Evolutionary conservation across 306 rosid genomes (phyloP).

Genomic region (Malus orientalis): DNA sequence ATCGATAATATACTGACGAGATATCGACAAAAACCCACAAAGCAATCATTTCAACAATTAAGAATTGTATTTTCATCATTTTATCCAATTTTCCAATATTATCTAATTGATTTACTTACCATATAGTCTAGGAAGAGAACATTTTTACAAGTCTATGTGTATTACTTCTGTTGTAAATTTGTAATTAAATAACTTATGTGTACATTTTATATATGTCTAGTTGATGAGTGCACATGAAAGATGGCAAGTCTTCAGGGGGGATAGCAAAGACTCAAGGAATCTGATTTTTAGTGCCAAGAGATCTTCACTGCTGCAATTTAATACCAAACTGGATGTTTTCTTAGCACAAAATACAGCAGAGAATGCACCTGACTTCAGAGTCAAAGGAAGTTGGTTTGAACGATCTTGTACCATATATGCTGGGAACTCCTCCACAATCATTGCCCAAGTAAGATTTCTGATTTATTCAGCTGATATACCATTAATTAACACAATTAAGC

Average conservation of each 20-base stretch:
- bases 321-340: slow-evolving; percentile 39
- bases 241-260: slow-evolving; percentile 53
- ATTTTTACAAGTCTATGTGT: neutral
- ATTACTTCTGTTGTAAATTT: neutral
- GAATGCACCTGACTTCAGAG: slow-evolving; percentile 39
- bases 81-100: no score
- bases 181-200: neutral
- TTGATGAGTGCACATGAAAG: slow-evolving; percentile 25
- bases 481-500: neutral
- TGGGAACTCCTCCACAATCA: slow-evolving; percentile 35
- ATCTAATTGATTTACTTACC: no score
- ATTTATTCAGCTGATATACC: no score
- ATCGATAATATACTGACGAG: no score
- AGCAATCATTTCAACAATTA: no score
- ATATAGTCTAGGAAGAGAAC: neutral
- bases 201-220: slow-evolving; percentile 11
- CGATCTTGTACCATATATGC: slow-evolving; percentile 48
- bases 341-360: slow-evolving; percentile 31
- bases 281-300: slow-evolving; percentile 29
- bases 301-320: slow-evolving; percentile 26
- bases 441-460: slow-evolving; percentile 33
- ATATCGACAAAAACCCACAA: no score
- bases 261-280: slow-evolving; percentile 24
- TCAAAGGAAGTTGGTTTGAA: slow-evolving; percentile 45
- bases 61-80: no score